Percentiles rank a stretch among this genome's conserved stretches.
phyloP scores from a whole-genome alignment of 306 rosid species.

The Cucurbita moschata region DNA sequence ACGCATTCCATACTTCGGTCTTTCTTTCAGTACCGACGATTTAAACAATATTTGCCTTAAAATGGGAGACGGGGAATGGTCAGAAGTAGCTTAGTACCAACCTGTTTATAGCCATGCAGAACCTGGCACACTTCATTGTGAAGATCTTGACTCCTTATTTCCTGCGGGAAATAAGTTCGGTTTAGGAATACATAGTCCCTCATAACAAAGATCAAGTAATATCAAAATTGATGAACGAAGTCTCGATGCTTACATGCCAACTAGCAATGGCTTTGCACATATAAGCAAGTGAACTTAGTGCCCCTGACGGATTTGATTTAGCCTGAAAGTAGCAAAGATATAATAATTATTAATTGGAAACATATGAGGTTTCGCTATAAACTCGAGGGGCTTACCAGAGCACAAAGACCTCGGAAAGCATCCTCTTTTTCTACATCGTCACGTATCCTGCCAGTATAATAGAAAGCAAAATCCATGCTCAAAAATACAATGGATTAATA shows the following conservation, averaged over 20 bases:
- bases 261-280: slow-evolving; percentile 96
- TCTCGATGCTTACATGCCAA: slow-evolving; percentile 74
- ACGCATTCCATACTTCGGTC: background rate
- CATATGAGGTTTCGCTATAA: background rate
- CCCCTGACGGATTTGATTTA: slow-evolving; percentile 89
- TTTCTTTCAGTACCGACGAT: background rate
- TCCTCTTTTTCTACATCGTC: slow-evolving; percentile 98
- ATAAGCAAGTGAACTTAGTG: slow-evolving; percentile 54
- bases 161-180: slow-evolving; percentile 27
- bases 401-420: slow-evolving; percentile 92
- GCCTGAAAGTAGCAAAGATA: slow-evolving; percentile 42
- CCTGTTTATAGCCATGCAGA: slow-evolving; percentile 95
- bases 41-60: background rate
- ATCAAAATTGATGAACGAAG: background rate
- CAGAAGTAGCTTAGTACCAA: slow-evolving; percentile 9
- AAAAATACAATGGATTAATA: background rate
- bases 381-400: slow-evolving; percentile 50
- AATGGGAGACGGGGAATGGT: background rate
- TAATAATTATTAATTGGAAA: background rate
- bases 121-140: slow-evolving; percentile 87
- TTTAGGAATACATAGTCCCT: slow-evolving; percentile 8
- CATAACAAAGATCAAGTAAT: background rate
- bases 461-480: slow-evolving; percentile 9
- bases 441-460: slow-evolving; percentile 58
- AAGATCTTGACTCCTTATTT: slow-evolving; percentile 86